Percentiles rank a stretch among this genome's conserved stretches.
phyloP scores from a whole-genome alignment of 2,329 filamentous ascomycete genomes.

The Epichloe sibirici region DNA sequence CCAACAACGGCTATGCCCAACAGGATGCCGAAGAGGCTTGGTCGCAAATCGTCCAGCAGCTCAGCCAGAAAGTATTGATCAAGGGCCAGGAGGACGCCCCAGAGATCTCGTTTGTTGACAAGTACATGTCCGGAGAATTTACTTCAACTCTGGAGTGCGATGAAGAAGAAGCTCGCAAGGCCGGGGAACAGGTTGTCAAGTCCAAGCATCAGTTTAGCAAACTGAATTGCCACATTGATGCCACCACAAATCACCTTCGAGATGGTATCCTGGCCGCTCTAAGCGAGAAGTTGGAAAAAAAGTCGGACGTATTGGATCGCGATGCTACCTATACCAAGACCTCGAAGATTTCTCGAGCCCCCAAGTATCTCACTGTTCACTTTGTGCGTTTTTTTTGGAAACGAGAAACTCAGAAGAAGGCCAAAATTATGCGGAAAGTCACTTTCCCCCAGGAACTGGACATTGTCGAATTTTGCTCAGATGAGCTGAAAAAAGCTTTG shows the following conservation, averaged over 20 bases:
- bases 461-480: slow-evolving; percentile 87
- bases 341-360: slow-evolving; percentile 78
- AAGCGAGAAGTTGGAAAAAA: slow-evolving; percentile 83
- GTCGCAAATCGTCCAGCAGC: slow-evolving; percentile 82
- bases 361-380: slow-evolving; percentile 92
- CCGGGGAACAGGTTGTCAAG: slow-evolving; percentile 56
- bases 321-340: slow-evolving; percentile 81
- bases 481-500: slow-evolving; percentile 70
- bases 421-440: slow-evolving; percentile 98
- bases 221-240: slow-evolving; percentile 90
- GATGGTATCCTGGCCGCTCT: slow-evolving; percentile 78
- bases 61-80: slow-evolving; percentile 65
- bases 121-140: slow-evolving; percentile 78
- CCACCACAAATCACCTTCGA: slow-evolving; percentile 74
- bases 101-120: slow-evolving; percentile 68
- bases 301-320: slow-evolving; percentile 62
- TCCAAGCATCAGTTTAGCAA: slow-evolving; percentile 67
- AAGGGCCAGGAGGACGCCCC: slow-evolving; percentile 37
- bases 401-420: slow-evolving; percentile 89
- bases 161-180: slow-evolving; percentile 63
- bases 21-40: slow-evolving; percentile 98
- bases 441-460: slow-evolving; percentile 90
- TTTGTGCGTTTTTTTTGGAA: slow-evolving; percentile 99
- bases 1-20: slow-evolving; percentile 79
- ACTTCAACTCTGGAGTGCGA: slow-evolving; percentile 71